Percentiles rank a stretch among this genome's conserved stretches.
phyloP scores from a whole-genome alignment of 139 green algal species.

The Chlorella sp. region DNA sequence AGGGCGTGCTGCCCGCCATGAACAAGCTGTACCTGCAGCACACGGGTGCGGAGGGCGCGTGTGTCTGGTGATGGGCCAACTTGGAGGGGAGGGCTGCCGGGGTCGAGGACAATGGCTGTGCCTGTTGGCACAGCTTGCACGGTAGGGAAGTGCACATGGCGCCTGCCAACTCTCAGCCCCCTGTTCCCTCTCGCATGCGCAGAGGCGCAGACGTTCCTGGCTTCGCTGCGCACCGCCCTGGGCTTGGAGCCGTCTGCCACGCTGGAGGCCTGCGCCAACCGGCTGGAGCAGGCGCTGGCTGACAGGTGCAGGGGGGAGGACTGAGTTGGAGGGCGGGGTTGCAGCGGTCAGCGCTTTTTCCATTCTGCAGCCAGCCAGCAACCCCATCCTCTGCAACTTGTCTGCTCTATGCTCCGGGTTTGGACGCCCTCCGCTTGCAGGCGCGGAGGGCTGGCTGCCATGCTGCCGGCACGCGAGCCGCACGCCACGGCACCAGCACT shows the following conservation, averaged over 20 bases:
- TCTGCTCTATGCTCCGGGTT: too few relatives aligned
- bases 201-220: constrained; percentile 38
- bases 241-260: constrained; percentile 7
- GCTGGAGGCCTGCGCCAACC: constrained; percentile 39
- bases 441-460: not conserved
- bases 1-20: constrained; percentile 37
- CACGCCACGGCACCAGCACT: not conserved
- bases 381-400: too few relatives aligned
- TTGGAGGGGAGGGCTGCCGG: not conserved
- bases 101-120: too few relatives aligned
- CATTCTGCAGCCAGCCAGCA: too few relatives aligned
- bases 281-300: constrained; percentile 11
- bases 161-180: too few relatives aligned
- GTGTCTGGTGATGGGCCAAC: not conserved
- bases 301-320: constrained; percentile 29
- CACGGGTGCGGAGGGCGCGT: not conserved
- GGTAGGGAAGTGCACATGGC: too few relatives aligned
- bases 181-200: too few relatives aligned
- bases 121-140: too few relatives aligned
- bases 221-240: not conserved
- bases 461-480: not conserved
- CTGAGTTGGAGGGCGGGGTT: not conserved
- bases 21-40: constrained; percentile 28
- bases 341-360: not conserved
- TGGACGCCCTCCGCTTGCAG: too few relatives aligned